Evolutionary conservation across 192 early-diverging fungal species (phyloP).

Genomic region (Linnemannia exigua): DNA sequence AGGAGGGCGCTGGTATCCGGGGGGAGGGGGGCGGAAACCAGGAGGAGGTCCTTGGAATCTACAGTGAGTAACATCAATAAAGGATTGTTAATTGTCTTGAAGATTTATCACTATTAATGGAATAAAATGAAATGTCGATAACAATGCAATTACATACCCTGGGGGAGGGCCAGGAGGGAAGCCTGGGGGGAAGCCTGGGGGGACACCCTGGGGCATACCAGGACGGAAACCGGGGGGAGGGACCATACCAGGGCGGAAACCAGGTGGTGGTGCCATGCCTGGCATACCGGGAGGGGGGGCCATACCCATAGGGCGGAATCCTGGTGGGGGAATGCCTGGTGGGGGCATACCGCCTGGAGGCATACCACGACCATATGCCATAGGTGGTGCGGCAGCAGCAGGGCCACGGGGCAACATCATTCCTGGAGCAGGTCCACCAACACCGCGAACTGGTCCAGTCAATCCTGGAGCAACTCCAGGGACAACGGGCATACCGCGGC

Average conservation of each 20-base stretch:
- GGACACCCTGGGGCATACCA: slow-evolving; percentile 55
- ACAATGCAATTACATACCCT: slow-evolving; percentile 22
- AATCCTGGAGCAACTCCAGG: slow-evolving; percentile 72
- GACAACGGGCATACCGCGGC: slow-evolving; percentile 73
- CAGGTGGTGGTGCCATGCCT: slow-evolving; percentile 63
- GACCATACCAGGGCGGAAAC: slow-evolving; percentile 61
- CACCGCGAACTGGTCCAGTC: slow-evolving; percentile 93
- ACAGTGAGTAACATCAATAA: neutral
- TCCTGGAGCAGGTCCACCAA: slow-evolving; percentile 92
- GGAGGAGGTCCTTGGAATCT: slow-evolving; percentile 27
- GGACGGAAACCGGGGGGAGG: slow-evolving; percentile 76
- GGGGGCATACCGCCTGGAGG: slow-evolving; percentile 71
- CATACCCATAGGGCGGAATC: slow-evolving; percentile 45
- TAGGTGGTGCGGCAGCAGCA: slow-evolving; percentile 77
- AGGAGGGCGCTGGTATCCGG: slow-evolving; percentile 15
- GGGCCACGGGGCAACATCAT: slow-evolving; percentile 90
- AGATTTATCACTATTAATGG: neutral
- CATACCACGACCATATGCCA: slow-evolving; percentile 80
- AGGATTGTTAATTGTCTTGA: neutral
- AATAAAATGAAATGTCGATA: neutral
- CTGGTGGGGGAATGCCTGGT: slow-evolving; percentile 63
- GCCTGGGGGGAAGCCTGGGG: slow-evolving; percentile 63
- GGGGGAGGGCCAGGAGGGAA: slow-evolving; percentile 59
- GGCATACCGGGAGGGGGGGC: slow-evolving; percentile 74
- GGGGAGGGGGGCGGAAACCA: slow-evolving; percentile 2